Conservation (phyloP, 1,139 yeast species). For the Lodderomyces metapsilosis region DNA sequence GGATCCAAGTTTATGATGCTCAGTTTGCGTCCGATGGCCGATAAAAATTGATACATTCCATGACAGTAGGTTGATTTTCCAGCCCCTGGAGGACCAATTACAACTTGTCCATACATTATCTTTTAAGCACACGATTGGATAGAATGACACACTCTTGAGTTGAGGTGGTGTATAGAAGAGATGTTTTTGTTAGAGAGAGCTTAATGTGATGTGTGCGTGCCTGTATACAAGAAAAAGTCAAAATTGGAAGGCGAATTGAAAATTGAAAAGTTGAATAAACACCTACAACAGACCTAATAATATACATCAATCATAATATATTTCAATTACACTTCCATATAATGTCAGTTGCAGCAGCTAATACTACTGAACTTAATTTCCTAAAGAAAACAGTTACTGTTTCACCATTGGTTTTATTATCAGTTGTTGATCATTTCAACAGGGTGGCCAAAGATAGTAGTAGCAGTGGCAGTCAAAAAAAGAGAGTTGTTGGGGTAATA, state of each 20-base stretch:
- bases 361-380: slow-evolving; percentile 32
- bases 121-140: no score
- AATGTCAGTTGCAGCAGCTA: slow-evolving; percentile 9
- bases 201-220: no score
- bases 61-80: slow-evolving; percentile 95
- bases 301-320: no score
- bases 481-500: slow-evolving; percentile 91
- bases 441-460: slow-evolving; percentile 66
- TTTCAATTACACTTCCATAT: not conserved
- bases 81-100: slow-evolving; percentile 97
- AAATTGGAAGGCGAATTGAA: no score
- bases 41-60: slow-evolving; percentile 88
- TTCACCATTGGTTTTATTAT: slow-evolving; percentile 90
- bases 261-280: no score
- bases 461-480: slow-evolving; percentile 32
- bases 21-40: slow-evolving; percentile 89
- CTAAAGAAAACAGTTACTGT: slow-evolving; percentile 73
- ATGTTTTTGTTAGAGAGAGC: no score
- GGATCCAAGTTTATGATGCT: slow-evolving; percentile 87
- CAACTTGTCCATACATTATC: slow-evolving; percentile 76
- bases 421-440: slow-evolving; percentile 94
- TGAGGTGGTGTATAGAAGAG: no score
- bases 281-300: no score
- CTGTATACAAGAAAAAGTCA: no score
- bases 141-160: no score